These are phyloP conservation scores for Botryotinia convoluta DNA, from an alignment of 2,329 filamentous ascomycete species.

Conservation along the genomic window DNA sequence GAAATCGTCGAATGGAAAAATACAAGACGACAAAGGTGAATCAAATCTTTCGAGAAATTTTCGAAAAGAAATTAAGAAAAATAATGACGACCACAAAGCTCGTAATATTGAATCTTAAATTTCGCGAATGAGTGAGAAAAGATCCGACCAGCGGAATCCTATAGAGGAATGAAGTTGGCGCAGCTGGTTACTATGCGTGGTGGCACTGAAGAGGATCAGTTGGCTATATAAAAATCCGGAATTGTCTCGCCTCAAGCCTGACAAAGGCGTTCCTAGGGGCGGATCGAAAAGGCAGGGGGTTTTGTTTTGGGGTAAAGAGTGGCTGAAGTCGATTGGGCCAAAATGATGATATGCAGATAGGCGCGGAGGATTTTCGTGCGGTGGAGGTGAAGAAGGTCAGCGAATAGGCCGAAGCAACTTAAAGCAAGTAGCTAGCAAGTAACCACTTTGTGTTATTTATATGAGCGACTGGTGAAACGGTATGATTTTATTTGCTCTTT, in stretches of 20 bases:
- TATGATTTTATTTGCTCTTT: not conserved
- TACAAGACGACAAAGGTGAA: constrained; percentile 14
- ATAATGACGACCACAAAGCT: constrained; percentile 11
- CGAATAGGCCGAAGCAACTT: constrained; percentile 16
- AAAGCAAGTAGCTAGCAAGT: not conserved
- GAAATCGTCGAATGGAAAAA: constrained; percentile 7
- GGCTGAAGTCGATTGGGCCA: constrained; percentile 12
- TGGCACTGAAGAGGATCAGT: constrained; percentile 20
- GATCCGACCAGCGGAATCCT: constrained; percentile 22
- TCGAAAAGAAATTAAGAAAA: constrained; percentile 4
- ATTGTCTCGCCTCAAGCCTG: constrained; percentile 19
- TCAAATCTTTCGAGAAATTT: constrained; percentile 16
- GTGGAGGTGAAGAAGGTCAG: not conserved
- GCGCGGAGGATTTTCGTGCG: constrained; percentile 18
- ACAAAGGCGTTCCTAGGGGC: constrained; percentile 16
- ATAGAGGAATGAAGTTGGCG: constrained; percentile 17
- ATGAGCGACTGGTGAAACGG: constrained; percentile 17
- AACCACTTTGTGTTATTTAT: constrained; percentile 7
- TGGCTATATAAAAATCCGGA: constrained; percentile 19
- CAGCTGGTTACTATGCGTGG: constrained; percentile 18
- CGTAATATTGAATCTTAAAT: constrained; percentile 19
- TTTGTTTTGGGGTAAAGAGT: not conserved
- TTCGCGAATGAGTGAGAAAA: constrained; percentile 20
- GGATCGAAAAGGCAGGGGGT: constrained; percentile 11
- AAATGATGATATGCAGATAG: constrained; percentile 20